These are phyloP conservation scores for Starmerella riodocensis DNA, from an alignment of 805 yeast species.

Conservation along the genomic window DNA sequence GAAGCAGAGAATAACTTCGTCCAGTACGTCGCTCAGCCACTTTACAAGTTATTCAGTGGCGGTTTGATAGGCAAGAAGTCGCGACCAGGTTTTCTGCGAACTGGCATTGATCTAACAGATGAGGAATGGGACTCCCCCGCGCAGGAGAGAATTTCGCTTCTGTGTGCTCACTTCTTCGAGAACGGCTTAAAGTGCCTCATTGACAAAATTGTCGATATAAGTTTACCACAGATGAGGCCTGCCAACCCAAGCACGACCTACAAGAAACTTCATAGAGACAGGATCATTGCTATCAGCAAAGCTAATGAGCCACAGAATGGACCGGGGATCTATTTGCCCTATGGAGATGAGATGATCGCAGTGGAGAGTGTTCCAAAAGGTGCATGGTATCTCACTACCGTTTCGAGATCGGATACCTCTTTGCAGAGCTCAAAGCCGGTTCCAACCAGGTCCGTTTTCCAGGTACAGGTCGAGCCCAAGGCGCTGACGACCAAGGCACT, in stretches of 20 bases:
- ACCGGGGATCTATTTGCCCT: neutral
- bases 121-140: constrained; percentile 2
- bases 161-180: constrained; percentile 11
- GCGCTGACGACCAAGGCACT: too few relatives aligned
- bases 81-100: constrained; percentile 33
- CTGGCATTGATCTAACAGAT: constrained; percentile 27
- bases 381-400: neutral
- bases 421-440: too few relatives aligned
- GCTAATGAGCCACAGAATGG: too few relatives aligned
- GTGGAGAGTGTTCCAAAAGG: neutral
- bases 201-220: constrained; percentile 4
- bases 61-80: constrained; percentile 41
- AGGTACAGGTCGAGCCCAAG: too few relatives aligned
- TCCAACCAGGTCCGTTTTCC: too few relatives aligned
- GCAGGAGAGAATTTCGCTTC: constrained; percentile 4
- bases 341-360: neutral
- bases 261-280: too few relatives aligned
- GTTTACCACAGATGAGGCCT: too few relatives aligned
- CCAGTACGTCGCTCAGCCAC: constrained; percentile 57
- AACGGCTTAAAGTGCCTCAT: neutral
- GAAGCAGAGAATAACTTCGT: constrained; percentile 30
- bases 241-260: too few relatives aligned
- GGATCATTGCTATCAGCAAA: too few relatives aligned
- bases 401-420: neutral
- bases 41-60: constrained; percentile 59